Conservation (phyloP, 495 filamentous ascomycete genomes). For the Poronia punctata region DNA sequence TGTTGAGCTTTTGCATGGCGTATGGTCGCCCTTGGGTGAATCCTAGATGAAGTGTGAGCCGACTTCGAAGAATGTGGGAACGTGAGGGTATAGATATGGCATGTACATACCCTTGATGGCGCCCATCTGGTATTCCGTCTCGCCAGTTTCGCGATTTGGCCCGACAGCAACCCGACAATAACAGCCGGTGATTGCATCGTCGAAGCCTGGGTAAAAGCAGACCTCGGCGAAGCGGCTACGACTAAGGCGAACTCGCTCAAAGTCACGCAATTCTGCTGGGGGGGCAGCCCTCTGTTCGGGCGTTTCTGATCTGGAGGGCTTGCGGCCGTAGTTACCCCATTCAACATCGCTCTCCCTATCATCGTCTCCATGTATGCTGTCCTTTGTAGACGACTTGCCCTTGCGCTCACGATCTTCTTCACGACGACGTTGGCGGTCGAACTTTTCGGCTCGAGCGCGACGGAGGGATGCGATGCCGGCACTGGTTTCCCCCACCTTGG, state of each 20-base stretch:
- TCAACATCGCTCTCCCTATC: slow-evolving; percentile 78
- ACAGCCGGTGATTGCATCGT: slow-evolving; percentile 67
- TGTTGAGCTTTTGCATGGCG: slow-evolving; percentile 64
- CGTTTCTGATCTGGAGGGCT: slow-evolving; percentile 32
- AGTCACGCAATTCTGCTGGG: slow-evolving; percentile 66
- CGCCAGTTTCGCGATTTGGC: slow-evolving; percentile 55
- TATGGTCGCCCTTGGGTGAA: slow-evolving; percentile 76
- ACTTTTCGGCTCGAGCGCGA: slow-evolving; percentile 76
- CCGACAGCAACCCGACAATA: slow-evolving; percentile 78
- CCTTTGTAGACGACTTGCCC: slow-evolving; percentile 35
- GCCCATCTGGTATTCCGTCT: slow-evolving; percentile 75
- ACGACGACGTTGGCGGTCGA: slow-evolving; percentile 64
- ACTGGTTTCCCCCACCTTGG: slow-evolving; percentile 71
- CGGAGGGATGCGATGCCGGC: slow-evolving; percentile 76
- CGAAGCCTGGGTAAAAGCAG: slow-evolving; percentile 86
- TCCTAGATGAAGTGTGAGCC: slow-evolving; percentile 45
- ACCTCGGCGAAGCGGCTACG: slow-evolving; percentile 74
- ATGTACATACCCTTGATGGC: slow-evolving; percentile 66
- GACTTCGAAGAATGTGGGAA: background rate
- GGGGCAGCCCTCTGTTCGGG: slow-evolving; percentile 42
- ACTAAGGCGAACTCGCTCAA: slow-evolving; percentile 75
- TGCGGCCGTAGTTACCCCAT: slow-evolving; percentile 45
- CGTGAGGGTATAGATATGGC: background rate
- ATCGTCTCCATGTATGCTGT: slow-evolving; percentile 28
- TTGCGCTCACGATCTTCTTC: slow-evolving; percentile 60